phyloP scores from a whole-genome alignment of 495 filamentous ascomycete species.

The Podospora pseudopauciseta region DNA sequence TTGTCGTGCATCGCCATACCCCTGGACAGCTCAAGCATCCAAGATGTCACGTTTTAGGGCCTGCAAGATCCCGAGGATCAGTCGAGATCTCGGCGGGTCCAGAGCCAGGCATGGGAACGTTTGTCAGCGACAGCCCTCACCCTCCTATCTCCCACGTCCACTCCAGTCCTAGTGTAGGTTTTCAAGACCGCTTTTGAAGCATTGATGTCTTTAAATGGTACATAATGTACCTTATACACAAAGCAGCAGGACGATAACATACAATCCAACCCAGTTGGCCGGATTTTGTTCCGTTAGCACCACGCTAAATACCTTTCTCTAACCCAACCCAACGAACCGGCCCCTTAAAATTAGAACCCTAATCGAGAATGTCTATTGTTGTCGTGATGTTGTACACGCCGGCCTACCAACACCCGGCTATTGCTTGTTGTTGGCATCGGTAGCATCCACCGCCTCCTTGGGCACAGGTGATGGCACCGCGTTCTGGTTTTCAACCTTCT shows the following conservation, averaged over 20 bases:
- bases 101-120: background rate
- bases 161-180: too few relatives aligned
- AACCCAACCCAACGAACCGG: background rate
- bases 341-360: background rate
- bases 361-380: background rate
- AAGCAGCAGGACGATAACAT: background rate
- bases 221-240: background rate
- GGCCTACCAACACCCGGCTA: background rate
- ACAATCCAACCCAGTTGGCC: background rate
- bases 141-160: too few relatives aligned
- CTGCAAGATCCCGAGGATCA: too few relatives aligned
- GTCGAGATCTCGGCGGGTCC: background rate
- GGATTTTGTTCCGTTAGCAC: background rate
- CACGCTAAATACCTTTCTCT: background rate
- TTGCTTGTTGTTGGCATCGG: conserved; percentile 30
- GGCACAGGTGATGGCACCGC: conserved; percentile 10
- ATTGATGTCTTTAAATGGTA: background rate
- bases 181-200: too few relatives aligned
- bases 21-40: too few relatives aligned
- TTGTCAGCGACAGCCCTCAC: too few relatives aligned
- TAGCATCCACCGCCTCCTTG: conserved; percentile 26
- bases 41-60: too few relatives aligned
- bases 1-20: too few relatives aligned
- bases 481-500: conserved; percentile 11
- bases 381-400: background rate